phyloP scores from a whole-genome alignment of 176 grass and related monocot species.

The sorghum (Sorghum bicolor) region Sorghum_bicolor_NCBIv3 NC_012879.2:46093501-46094000 shows the following conservation, averaged over 20 bases:
- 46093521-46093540: background rate
- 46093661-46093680: background rate
- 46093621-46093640: background rate
- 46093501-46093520: background rate
- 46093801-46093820: background rate
- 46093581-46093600: background rate
- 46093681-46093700: background rate
- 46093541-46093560: background rate
- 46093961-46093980: background rate
- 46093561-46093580: background rate
- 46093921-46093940: background rate
- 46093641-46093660: background rate
- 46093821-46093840: background rate
- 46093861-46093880: background rate
- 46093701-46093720: background rate
- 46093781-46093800: background rate
- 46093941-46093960: background rate
- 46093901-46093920: background rate
- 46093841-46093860: background rate
- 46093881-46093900: background rate
- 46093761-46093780: background rate
- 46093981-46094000: background rate
- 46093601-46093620: background rate
- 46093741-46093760: no score
- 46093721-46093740: background rate